Base-by-base conservation (phyloP, 345 rosid genomes). In the Euphorbia tirucalli region DNA sequence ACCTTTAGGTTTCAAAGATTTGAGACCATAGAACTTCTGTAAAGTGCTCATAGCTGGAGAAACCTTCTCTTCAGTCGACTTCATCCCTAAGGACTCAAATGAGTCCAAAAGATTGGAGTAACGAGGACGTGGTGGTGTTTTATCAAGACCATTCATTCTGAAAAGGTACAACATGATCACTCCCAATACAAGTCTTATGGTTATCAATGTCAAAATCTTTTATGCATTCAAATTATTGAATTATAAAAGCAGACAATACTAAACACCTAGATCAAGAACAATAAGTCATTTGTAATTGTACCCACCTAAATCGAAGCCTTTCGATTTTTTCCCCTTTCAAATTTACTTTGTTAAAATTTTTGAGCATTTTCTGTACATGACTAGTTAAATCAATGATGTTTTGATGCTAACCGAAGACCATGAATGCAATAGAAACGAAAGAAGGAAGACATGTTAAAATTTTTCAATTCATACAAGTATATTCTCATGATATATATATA, bases 1-100 rank as follows among this genome's bases (percentile, higher is more conserved):
- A 44, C 41, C 70, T 52, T 69, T 78, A 16, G 69, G 35, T 65
- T 74, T 86, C 27, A 37, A 31, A 70, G 89, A 78, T 73, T 66
- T 76, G 41, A 92, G 88, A 57, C 91, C 90, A 65, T 92, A 92
- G 74, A 80, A 95, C 46, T 91, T 91, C 77, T 82, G 96, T 74
- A 90, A 80, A 30, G 93, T 85, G 83, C 81, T 83, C 97, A 92
- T 95, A 44, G 97, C 93, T 64, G 92, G 83, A 65, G 95, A 86
- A 69, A 84, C 80, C 73, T 81, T 85, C 60, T 41, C 64, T 54
- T 83, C 83, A 24, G 89, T 39, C 41, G 87, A 76, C 63, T 80
- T 87, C 69, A 85, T 55, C 64, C 75, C 83, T 65, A 86, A 78
- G 52, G 97, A 85, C 71, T 77, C 82, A 1, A 85, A 78, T 19